A percentile compares a stretch with the other conserved stretches of the same genome.
phyloP scores from a whole-genome alignment of 2,329 filamentous ascomycete genomes.

The Paramyrothecium roridum region DNA sequence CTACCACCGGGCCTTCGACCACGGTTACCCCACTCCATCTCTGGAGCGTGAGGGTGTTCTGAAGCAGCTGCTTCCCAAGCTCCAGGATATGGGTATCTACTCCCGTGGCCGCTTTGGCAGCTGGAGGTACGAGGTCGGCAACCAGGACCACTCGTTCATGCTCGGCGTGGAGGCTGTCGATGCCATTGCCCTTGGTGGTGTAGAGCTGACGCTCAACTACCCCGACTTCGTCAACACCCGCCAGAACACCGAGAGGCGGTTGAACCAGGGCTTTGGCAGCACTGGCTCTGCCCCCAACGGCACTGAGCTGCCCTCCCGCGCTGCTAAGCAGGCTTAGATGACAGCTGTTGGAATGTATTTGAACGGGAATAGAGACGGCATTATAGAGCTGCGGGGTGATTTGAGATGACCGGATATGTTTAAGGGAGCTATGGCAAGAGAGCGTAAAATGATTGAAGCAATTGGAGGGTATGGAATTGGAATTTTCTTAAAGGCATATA shows the following conservation, averaged over 20 bases:
- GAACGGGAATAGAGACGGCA: constrained; percentile 15
- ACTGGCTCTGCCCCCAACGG: constrained; percentile 31
- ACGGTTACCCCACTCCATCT: constrained; percentile 94
- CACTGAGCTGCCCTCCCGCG: constrained; percentile 25
- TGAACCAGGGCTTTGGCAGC: constrained; percentile 43
- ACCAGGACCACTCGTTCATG: constrained; percentile 99
- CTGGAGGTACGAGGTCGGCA: constrained; percentile 96
- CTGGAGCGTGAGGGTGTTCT: constrained; percentile 95
- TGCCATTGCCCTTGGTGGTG: constrained; percentile 82
- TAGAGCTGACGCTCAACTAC: constrained; percentile 93
- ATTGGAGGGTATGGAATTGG: neutral
- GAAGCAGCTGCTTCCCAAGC: constrained; percentile 86
- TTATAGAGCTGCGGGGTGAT: neutral
- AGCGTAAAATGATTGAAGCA: neutral
- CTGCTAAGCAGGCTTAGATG: neutral
- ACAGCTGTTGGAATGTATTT: constrained; percentile 1
- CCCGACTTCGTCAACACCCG: constrained; percentile 90
- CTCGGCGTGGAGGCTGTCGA: constrained; percentile 91
- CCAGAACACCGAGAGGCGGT: constrained; percentile 50
- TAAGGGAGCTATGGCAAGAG: neutral
- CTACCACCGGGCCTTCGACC: constrained; percentile 96
- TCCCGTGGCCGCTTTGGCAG: constrained; percentile 95
- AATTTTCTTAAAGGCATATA: neutral
- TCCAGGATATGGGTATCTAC: constrained; percentile 87
- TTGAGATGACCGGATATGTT: neutral